Evolutionary conservation across 495 filamentous ascomycete species (phyloP).

Genomic region (Margaritispora aquatica): DNA sequence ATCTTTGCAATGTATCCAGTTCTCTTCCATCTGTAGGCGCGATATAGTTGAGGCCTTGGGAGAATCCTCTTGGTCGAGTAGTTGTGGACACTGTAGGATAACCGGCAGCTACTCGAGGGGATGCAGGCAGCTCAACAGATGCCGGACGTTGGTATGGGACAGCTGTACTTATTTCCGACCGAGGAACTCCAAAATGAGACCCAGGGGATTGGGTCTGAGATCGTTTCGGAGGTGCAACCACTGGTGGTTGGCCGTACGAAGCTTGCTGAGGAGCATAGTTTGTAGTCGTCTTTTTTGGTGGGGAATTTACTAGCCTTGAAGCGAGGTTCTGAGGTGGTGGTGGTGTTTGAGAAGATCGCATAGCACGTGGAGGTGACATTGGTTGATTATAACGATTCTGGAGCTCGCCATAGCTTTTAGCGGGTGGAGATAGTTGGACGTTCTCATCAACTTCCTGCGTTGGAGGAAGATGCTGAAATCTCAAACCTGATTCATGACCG

Average conservation of each 20-base stretch:
- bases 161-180: conserved; percentile 20
- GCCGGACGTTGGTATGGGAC: conserved; percentile 31
- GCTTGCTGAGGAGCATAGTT: conserved; percentile 36
- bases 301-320: conserved; percentile 34
- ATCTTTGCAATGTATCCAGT: conserved; percentile 72
- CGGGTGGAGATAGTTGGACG: conserved; percentile 27
- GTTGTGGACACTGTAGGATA: conserved; percentile 21
- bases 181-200: conserved; percentile 23
- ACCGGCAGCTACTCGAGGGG: conserved; percentile 10
- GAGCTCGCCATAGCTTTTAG: conserved; percentile 13
- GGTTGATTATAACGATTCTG: conserved; percentile 11
- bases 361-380: conserved; percentile 12
- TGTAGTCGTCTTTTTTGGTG: conserved; percentile 46
- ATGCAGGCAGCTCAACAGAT: conserved; percentile 24
- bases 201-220: conserved; percentile 87
- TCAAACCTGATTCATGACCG: conserved; percentile 37
- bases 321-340: conserved; percentile 34
- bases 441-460: conserved; percentile 49
- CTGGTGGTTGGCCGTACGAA: conserved; percentile 31
- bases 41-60: conserved; percentile 47
- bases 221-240: conserved; percentile 44
- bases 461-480: conserved; percentile 43
- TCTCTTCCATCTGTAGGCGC: conserved; percentile 74
- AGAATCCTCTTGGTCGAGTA: conserved; percentile 25
- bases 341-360: conserved; percentile 32